These are phyloP conservation scores for Paspalum vaginatum DNA, from an alignment of 176 grass and related monocot species.

Conservation along the genomic window DNA sequence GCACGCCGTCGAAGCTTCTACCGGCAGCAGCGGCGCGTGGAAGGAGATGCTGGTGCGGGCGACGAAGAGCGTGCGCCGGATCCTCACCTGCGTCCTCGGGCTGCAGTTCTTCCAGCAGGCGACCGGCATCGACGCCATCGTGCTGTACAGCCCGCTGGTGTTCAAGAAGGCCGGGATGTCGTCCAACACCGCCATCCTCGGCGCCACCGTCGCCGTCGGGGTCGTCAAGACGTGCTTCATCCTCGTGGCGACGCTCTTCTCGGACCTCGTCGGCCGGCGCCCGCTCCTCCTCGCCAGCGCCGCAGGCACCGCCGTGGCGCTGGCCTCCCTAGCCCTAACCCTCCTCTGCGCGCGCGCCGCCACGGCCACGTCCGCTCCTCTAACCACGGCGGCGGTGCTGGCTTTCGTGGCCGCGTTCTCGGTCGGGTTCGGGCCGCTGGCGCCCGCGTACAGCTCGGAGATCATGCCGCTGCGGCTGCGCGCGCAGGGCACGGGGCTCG, in stretches of 20 bases:
- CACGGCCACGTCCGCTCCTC: not conserved
- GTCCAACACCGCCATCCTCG: constrained; percentile 34
- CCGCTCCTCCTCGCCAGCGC: constrained; percentile 46
- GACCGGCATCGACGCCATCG: constrained; percentile 42
- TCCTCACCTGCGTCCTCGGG: constrained; percentile 15
- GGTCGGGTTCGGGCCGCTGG: too few species aligned
- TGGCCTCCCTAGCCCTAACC: constrained; percentile 18
- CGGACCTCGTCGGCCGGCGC: constrained; percentile 18
- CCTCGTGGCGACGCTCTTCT: constrained; percentile 35
- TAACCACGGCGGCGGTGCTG: not conserved
- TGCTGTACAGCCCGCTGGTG: constrained; percentile 35
- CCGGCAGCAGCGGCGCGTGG: not conserved
- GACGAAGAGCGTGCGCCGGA: too few species aligned
- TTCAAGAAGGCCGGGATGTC: constrained; percentile 29
- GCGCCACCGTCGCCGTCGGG: constrained; percentile 45
- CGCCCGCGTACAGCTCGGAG: too few species aligned
- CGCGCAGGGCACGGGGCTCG: not conserved
- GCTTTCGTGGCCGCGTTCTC: too few species aligned
- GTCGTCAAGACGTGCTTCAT: constrained; percentile 41
- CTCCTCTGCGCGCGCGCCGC: not conserved
- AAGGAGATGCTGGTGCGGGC: too few species aligned
- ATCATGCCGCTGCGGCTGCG: too few species aligned
- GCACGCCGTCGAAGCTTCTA: not conserved
- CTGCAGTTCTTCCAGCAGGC: constrained; percentile 52
- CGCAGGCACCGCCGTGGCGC: constrained; percentile 23